Base-by-base conservation (phyloP, 1,139 yeast genomes). In the Taphrina communis region DNA sequence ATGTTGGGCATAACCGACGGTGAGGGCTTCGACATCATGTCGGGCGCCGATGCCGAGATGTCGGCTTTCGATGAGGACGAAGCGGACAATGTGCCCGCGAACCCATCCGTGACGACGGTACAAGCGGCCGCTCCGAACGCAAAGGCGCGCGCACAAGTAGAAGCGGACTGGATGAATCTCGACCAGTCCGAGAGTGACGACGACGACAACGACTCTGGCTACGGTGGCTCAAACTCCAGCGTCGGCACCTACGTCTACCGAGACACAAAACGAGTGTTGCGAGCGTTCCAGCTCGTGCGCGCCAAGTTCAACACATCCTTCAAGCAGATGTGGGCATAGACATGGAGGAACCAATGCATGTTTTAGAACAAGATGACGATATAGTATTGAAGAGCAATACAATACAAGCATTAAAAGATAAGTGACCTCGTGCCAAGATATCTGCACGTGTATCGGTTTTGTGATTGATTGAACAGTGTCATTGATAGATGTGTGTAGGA, bases 241-340 rank as follows among this genome's bases (percentile, higher is more conserved):
- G 42, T 68, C n/a, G 65, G 65, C 6, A 58, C 63, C 19, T 58
- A 66, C 25, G 65, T 65, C 42, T 56, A 65, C 57, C 25, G 55
- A 12, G 65, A 68, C 44, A 59, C 68, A 17, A 62, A 65, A 55
- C 53, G 66, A 41, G 69, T 68, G 6, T 53, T 65, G 48, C 55
- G 66, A 12, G 68, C 68, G 25, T 66, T 68, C 42, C 61, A 59
- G 51, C 63, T 65, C 36, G 68, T 68, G 19, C 65, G 65, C 35
- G 60, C 61, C 41, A 57, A 66, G 11, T 68, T 68, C 58, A 59
- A 68, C 31, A 51, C 53, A 6, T 35, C 67, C 17, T 68, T 68
- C 50, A 59, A 52, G 35, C 62, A 66, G 50, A 68, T 65, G 69
- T 68, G 69, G 69, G 70, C 70, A 41, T 68, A 68, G 17, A 14